phyloP scores from a whole-genome alignment of 768 basidiomycete species.

The Mycena polygramma region DNA sequence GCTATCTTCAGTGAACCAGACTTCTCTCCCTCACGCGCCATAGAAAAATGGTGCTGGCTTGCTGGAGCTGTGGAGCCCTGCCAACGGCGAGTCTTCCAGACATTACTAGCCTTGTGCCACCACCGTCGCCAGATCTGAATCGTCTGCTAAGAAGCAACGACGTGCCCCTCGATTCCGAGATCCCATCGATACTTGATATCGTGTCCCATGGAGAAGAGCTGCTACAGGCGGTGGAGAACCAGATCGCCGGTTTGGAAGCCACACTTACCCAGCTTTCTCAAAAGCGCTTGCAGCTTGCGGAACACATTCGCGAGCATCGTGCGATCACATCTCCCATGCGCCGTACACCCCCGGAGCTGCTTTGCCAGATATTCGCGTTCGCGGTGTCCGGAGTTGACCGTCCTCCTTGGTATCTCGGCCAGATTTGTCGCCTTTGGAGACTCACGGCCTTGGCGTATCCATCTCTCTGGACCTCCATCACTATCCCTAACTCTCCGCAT shows the following conservation, averaged over 20 bases:
- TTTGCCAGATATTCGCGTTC: slow-evolving; percentile 5
- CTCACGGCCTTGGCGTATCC: background rate
- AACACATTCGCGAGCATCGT: background rate
- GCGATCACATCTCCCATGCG: background rate
- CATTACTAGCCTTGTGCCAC: background rate
- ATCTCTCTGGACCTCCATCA: background rate
- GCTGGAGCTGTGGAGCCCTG: background rate
- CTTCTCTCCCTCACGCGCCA: too few species aligned
- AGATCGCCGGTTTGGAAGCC: background rate
- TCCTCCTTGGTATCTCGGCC: background rate
- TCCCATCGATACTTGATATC: background rate
- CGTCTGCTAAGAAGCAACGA: background rate
- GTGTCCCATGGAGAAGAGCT: background rate
- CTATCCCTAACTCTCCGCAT: too few species aligned
- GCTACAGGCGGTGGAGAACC: background rate
- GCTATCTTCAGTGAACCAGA: too few species aligned
- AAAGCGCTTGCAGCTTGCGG: background rate
- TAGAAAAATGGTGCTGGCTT: too few species aligned
- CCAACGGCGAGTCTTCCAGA: background rate
- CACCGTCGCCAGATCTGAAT: background rate
- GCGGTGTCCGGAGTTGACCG: background rate
- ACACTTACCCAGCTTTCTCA: background rate
- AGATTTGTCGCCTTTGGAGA: background rate
- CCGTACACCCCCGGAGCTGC: slow-evolving; percentile 1
- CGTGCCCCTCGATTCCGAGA: background rate